Percentiles rank a stretch among this genome's conserved stretches.
Conservation (phyloP, 2,329 filamentous ascomycete genomes). For the Bretziella fagacearum region DNA sequence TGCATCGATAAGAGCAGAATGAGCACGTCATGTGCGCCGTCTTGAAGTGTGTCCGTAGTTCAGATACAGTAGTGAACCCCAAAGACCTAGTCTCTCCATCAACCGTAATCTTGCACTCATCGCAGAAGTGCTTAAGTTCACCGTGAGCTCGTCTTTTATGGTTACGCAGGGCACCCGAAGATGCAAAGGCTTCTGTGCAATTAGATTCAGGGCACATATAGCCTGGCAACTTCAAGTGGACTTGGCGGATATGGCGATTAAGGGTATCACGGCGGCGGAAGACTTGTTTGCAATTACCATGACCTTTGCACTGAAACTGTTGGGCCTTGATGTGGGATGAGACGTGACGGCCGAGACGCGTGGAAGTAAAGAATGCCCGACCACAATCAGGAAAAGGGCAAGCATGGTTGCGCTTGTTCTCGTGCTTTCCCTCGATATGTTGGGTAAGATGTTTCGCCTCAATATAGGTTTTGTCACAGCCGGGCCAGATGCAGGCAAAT, state of each 20-base stretch:
- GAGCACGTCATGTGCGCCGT: constrained; percentile 58
- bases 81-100: constrained; percentile 27
- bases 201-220: constrained; percentile 47
- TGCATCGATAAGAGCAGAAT: constrained; percentile 54
- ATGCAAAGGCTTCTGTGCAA: constrained; percentile 59
- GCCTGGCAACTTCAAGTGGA: constrained; percentile 55
- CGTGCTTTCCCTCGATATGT: constrained; percentile 71
- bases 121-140: constrained; percentile 56
- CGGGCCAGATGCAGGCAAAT: constrained; percentile 51
- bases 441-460: constrained; percentile 74
- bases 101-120: constrained; percentile 42
- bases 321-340: constrained; percentile 65
- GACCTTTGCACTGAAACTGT: constrained; percentile 55
- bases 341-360: constrained; percentile 58
- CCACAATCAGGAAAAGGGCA: constrained; percentile 59
- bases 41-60: constrained; percentile 57
- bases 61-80: constrained; percentile 54
- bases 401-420: constrained; percentile 47
- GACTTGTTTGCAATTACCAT: constrained; percentile 51
- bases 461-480: constrained; percentile 69
- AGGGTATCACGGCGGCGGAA: constrained; percentile 83
- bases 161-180: constrained; percentile 48
- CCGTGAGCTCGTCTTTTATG: constrained; percentile 58
- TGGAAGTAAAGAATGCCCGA: constrained; percentile 68
- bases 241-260: constrained; percentile 61